Evolutionary conservation across 192 early-diverging fungal genomes (phyloP).

Genomic region (Coemansia sp.): DNA sequence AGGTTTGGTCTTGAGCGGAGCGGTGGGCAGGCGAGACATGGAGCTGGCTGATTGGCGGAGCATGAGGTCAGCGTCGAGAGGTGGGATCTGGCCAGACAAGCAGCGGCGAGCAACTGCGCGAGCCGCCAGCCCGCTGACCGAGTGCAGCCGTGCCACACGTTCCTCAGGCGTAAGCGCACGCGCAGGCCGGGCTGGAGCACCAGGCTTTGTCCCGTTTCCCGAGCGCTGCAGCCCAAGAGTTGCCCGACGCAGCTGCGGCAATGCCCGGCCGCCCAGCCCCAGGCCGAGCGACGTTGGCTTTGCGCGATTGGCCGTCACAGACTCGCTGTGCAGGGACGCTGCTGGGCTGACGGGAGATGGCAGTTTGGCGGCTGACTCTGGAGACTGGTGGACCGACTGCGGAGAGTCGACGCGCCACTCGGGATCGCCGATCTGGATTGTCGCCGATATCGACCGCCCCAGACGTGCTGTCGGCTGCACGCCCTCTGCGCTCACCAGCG

Average conservation of each 20-base stretch:
- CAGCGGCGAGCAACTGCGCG: constrained; percentile 51
- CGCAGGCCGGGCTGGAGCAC: background rate
- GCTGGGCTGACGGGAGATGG: constrained; percentile 40
- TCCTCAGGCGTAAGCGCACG: constrained; percentile 48
- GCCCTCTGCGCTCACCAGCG: constrained; percentile 10
- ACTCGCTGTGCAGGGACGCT: background rate
- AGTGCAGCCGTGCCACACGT: constrained; percentile 42
- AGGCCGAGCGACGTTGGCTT: constrained; percentile 29
- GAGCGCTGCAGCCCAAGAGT: constrained; percentile 30
- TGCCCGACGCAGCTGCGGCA: constrained; percentile 19
- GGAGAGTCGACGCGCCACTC: constrained; percentile 54
- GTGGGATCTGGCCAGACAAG: constrained; percentile 46
- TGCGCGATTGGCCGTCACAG: background rate
- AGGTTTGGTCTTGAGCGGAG: constrained; percentile 18
- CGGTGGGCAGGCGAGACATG: background rate
- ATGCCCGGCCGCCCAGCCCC: constrained; percentile 3
- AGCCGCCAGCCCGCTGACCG: constrained; percentile 53
- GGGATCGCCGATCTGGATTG: constrained; percentile 54
- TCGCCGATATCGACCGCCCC: constrained; percentile 23
- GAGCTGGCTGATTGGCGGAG: constrained; percentile 19
- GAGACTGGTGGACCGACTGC: constrained; percentile 20
- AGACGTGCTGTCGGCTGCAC: constrained; percentile 2
- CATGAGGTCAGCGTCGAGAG: constrained; percentile 27
- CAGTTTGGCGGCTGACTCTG: constrained; percentile 16
- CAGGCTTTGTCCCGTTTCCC: background rate